Conservation (phyloP, 1,284 basidiomycete genomes). For the Phlebopus sp. region DNA sequence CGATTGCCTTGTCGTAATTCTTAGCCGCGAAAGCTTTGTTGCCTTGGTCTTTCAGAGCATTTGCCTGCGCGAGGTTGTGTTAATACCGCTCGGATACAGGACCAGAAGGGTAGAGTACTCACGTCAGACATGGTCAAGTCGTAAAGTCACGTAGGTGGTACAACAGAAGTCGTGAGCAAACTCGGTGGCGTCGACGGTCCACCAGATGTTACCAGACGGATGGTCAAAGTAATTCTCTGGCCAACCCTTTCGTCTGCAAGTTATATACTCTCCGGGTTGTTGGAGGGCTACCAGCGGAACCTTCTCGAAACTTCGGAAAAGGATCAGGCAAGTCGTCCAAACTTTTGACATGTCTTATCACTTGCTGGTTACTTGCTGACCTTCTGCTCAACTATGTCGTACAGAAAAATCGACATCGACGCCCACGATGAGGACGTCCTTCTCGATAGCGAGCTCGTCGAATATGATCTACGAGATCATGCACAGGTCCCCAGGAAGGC, state of each 20-base stretch:
- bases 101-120: conserved; percentile 9
- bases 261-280: conserved; percentile 14
- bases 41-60: conserved; percentile 84
- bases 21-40: conserved; percentile 96
- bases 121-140: conserved; percentile 28
- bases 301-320: conserved; percentile 31
- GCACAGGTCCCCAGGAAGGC: no score
- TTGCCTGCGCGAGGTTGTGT: conserved; percentile 36
- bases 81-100: background rate
- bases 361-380: background rate
- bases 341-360: background rate
- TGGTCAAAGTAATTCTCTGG: background rate
- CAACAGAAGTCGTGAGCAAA: background rate
- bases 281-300: conserved; percentile 16
- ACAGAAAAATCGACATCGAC: no score
- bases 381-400: background rate
- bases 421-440: no score
- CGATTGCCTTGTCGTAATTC: conserved; percentile 87
- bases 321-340: conserved; percentile 3
- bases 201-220: background rate
- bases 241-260: background rate
- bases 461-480: no score
- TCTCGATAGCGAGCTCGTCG: no score
- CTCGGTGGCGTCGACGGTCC: background rate
- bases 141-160: background rate